phyloP scores from a whole-genome alignment of 192 early-diverging fungal species.

The Podila clonocystis region DNA sequence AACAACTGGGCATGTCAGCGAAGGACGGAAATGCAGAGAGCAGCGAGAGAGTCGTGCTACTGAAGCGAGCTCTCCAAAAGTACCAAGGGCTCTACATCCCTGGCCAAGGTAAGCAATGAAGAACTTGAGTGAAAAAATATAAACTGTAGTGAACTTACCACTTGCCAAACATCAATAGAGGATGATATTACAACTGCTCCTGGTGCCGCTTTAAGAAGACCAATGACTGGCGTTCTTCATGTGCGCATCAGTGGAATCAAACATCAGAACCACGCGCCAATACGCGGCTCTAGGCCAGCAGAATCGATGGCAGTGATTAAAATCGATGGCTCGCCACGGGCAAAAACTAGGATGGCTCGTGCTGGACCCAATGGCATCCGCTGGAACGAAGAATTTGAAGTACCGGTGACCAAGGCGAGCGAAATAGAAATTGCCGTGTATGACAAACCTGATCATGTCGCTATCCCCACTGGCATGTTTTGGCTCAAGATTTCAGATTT shows the following conservation, averaged over 20 bases:
- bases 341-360: constrained; percentile 73
- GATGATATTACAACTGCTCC: constrained; percentile 49
- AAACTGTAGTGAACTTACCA: background rate
- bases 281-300: constrained; percentile 64
- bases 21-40: constrained; percentile 65
- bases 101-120: constrained; percentile 67
- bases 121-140: background rate
- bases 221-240: constrained; percentile 77
- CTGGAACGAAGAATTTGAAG: constrained; percentile 90
- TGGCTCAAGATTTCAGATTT: constrained; percentile 97
- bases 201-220: constrained; percentile 71
- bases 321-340: constrained; percentile 83
- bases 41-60: constrained; percentile 75
- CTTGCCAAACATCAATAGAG: constrained; percentile 6
- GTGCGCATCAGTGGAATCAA: constrained; percentile 68
- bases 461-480: constrained; percentile 81
- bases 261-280: constrained; percentile 66
- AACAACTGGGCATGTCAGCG: constrained; percentile 59
- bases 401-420: constrained; percentile 88
- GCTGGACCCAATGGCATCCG: constrained; percentile 62
- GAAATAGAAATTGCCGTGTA: constrained; percentile 94
- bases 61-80: constrained; percentile 79
- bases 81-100: constrained; percentile 91
- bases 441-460: constrained; percentile 77
- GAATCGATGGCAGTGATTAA: constrained; percentile 84